A percentile compares a stretch with the other conserved stretches of the same genome.
phyloP scores from a whole-genome alignment of 805 yeast genomes.

The Schwanniomyces yamadae region DNA sequence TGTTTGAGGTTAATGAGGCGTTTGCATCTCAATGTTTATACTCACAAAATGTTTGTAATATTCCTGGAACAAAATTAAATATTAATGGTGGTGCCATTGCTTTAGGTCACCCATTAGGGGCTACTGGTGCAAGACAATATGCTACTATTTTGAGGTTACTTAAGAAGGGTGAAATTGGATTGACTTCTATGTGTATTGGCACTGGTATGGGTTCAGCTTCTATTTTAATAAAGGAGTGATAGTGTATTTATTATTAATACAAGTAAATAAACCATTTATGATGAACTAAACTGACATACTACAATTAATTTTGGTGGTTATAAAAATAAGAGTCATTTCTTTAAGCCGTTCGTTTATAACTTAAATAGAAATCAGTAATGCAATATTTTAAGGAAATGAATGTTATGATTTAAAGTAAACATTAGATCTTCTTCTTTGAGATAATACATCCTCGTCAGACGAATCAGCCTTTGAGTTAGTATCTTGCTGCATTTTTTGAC shows the following conservation, averaged over 20 bases:
- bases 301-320: too few species aligned
- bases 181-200: constrained; percentile 96
- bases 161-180: constrained; percentile 77
- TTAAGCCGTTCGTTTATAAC: too few species aligned
- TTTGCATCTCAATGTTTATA: constrained; percentile 93
- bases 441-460: neutral
- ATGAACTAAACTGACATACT: too few species aligned
- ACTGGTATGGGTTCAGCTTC: constrained; percentile 99
- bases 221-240: constrained; percentile 74
- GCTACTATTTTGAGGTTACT: constrained; percentile 85
- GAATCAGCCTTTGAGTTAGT: too few species aligned
- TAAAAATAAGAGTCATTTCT: too few species aligned
- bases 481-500: too few species aligned
- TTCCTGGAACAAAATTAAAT: constrained; percentile 64
- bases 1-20: constrained; percentile 93
- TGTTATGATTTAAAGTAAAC: constrained; percentile 21
- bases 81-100: constrained; percentile 98
- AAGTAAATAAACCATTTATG: too few species aligned
- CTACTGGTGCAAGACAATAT: constrained; percentile 81
- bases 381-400: too few species aligned
- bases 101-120: constrained; percentile 80
- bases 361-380: too few species aligned
- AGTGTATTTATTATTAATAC: too few species aligned
- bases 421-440: constrained; percentile 22
- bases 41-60: constrained; percentile 62